phyloP scores from a whole-genome alignment of 495 filamentous ascomycete genomes.

The Aspergillus affinis region DNA sequence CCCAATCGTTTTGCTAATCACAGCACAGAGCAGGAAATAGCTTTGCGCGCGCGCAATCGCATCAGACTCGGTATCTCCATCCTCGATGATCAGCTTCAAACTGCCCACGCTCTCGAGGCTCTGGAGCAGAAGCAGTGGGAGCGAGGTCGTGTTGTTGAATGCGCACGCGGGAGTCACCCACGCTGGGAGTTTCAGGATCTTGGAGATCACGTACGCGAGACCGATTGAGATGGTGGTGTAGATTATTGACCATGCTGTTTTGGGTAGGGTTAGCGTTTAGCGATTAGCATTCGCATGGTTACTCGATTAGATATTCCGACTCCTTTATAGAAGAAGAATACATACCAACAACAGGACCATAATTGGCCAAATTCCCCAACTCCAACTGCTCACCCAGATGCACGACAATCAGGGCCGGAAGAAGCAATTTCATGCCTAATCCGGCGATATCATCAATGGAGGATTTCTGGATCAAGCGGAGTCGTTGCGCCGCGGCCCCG shows the following conservation, averaged over 20 bases:
- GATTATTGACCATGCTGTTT: slow-evolving; percentile 57
- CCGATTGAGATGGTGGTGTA: slow-evolving; percentile 56
- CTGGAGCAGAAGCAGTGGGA: slow-evolving; percentile 67
- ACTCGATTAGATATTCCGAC: too few species aligned
- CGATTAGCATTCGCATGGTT: not conserved
- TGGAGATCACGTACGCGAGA: slow-evolving; percentile 45
- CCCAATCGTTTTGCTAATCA: slow-evolving; percentile 60
- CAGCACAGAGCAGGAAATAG: slow-evolving; percentile 68
- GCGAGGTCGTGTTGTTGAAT: slow-evolving; percentile 76
- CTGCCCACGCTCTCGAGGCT: slow-evolving; percentile 66
- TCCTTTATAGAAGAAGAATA: too few species aligned
- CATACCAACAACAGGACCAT: slow-evolving; percentile 55
- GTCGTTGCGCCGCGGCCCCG: slow-evolving; percentile 59
- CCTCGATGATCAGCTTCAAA: slow-evolving; percentile 51
- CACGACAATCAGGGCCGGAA: slow-evolving; percentile 68
- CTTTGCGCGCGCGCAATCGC: slow-evolving; percentile 65
- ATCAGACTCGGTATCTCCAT: slow-evolving; percentile 44
- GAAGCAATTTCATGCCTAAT: slow-evolving; percentile 65
- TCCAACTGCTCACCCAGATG: slow-evolving; percentile 69
- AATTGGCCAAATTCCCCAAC: slow-evolving; percentile 51
- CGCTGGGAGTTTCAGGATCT: slow-evolving; percentile 55
- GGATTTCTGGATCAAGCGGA: slow-evolving; percentile 53
- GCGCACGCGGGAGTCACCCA: slow-evolving; percentile 68
- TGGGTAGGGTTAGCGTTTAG: too few species aligned
- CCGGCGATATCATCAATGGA: slow-evolving; percentile 64